Evolutionary conservation across 2,329 filamentous ascomycete genomes (phyloP), one percentile per base, ranked within the genome.

Genomic region (Hansfordia pulvinata): DNA sequence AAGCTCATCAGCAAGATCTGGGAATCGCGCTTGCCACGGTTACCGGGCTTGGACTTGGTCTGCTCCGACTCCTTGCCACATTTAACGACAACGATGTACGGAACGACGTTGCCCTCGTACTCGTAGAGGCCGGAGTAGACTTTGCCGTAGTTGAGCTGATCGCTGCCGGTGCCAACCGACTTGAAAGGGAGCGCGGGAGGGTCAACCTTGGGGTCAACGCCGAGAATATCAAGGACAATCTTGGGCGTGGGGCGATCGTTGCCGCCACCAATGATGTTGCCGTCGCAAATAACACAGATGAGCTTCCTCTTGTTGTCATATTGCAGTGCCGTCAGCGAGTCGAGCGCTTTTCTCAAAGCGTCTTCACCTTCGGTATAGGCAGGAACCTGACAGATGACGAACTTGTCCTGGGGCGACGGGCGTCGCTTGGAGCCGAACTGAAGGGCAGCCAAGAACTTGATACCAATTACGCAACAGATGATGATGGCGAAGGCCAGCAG

Each of bases 221-320:
- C 90, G 9, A 98, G 76, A 42, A 98, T 93, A 47, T 98, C 90
- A 15, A 98, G 67, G 14, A 98, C 85, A 42, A 98, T 96, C 61
- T 93, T 94, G 14, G 90, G 90, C 2, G 90, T 98, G 7, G 90
- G 88, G 29, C 88, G 74, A 53, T 98, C 90, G 48, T 98, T 98
- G 40, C 90, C 90, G 41, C 80, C 76, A 60, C 90, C 90, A 23
- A 94, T 82, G 50, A 96, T 92, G 64, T 94, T 83, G 56, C 90
- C 90, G 44, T 98, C 90, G 47, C 90, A 98, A 40, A 98, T 83
- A 34, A 98, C 83, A 42, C 78, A 90, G 38, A 98, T 88, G 15
- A 98, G 71, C 58, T 98, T 98, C 36, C 90, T 70, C 62, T 98
- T 98, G 57, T 98, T 94, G 56, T 98, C 90, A 42, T 98, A 98